Evolutionary conservation across 2,329 filamentous ascomycete species (phyloP).

Genomic region (Ophiosphaerella herpotricha): DNA sequence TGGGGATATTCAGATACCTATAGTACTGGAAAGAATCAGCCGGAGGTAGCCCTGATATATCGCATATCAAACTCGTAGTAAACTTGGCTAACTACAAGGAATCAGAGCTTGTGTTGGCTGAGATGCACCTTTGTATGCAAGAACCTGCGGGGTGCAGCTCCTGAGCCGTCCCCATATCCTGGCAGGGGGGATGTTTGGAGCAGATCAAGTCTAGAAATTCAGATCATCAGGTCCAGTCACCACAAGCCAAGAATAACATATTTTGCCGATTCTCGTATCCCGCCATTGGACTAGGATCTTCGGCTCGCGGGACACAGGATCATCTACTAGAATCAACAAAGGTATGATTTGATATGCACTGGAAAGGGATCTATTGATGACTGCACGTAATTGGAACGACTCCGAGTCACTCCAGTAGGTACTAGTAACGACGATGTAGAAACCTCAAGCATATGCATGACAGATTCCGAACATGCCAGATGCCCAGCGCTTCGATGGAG

Average conservation of each 20-base stretch:
- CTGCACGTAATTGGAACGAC: too few relatives aligned
- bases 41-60: not conserved
- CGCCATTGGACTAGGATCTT: not conserved
- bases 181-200: not conserved
- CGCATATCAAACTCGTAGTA: not conserved
- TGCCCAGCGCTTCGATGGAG: too few relatives aligned
- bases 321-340: not conserved
- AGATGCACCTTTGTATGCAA: not conserved
- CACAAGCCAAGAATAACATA: not conserved
- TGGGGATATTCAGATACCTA: not conserved
- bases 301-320: not conserved
- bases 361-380: not conserved
- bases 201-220: not conserved
- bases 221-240: not conserved
- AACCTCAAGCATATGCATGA: too few relatives aligned
- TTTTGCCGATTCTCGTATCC: conserved; percentile 4
- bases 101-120: not conserved
- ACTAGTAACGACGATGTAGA: too few relatives aligned
- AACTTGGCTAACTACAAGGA: not conserved
- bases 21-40: not conserved
- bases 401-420: too few relatives aligned
- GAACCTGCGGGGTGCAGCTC: conserved; percentile 2
- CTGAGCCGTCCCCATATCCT: not conserved
- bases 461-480: too few relatives aligned
- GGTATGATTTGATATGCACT: not conserved